Evolutionary conservation across 257 asterid species (phyloP).

Genomic region (Solanum lycopersicoides): DNA sequence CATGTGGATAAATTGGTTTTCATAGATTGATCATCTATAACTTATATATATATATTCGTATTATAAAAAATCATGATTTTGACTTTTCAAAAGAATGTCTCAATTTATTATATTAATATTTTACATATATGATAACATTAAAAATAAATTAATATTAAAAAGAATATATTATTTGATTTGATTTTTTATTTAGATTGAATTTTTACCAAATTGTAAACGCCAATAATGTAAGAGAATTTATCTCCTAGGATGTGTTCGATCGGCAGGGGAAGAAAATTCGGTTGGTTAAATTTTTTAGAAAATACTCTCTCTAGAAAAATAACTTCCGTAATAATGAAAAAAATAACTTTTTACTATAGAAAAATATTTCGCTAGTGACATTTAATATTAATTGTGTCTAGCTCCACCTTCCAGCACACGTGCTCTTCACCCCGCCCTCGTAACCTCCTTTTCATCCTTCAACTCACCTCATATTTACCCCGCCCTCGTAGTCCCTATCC

Average conservation of each 20-base stretch:
- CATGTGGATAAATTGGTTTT: too few species aligned
- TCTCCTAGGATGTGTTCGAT: not conserved
- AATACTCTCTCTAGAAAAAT: too few species aligned
- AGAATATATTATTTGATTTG: too few species aligned
- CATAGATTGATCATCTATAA: not conserved
- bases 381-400: not conserved
- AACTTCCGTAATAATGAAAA: not conserved
- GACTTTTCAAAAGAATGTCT: not conserved
- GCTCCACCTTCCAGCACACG: not conserved
- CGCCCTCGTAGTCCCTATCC: too few species aligned
- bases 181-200: not conserved
- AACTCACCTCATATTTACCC: too few species aligned
- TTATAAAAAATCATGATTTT: too few species aligned
- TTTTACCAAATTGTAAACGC: not conserved
- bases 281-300: not conserved
- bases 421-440: too few species aligned
- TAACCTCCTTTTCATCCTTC: too few species aligned
- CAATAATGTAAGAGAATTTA: not conserved
- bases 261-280: not conserved
- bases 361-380: not conserved
- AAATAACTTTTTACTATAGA: too few species aligned
- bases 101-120: too few species aligned
- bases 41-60: not conserved
- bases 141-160: too few species aligned
- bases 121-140: too few species aligned